Evolutionary conservation across 345 rosid genomes (phyloP), one percentile per base, ranked within the genome.

Genomic region (Lumnitzera littorea): DNA sequence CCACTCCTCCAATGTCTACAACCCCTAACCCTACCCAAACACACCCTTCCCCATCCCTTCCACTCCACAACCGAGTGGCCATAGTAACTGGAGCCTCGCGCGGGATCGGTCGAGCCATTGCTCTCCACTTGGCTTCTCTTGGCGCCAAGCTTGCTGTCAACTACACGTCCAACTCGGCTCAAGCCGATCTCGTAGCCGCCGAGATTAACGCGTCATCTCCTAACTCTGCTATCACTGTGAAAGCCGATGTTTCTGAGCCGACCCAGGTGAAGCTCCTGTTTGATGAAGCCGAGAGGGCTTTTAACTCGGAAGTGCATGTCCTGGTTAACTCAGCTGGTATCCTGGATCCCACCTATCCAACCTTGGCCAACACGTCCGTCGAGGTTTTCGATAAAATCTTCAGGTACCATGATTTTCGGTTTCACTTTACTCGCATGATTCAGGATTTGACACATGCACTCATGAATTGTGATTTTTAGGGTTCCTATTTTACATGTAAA

Each of bases 351-450:
- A 29, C 36, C 36, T 29, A 29, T 29, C 36, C 36, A 43, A 50
- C 77, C 63, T 17, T 78, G 1, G 75, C 78, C 20, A 29, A 75
- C 50, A 66, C 72, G 46, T 63, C 69, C 7, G 46, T 74, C 55
- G 68, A 78, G 58, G 76, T 68, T 20, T 78, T 74, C 31, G 82
- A 78, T 29, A 67, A 13, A 53, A 71, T 55, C 56, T 71, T 74
- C 61, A 63, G 74, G 76, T 71, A 60, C 23, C 24, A 13, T n/a
- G 15, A 8, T 3, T 11, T n/a, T 15, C 20, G 12, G 16, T 6
- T 12, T 17, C 54, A 13, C 51, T 13, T 3, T 2, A 15, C 14
- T 23, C 12, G n/a, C 15, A 29, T 20, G 15, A 2, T 12, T 15
- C 15, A 13, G 31, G 20, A 7, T 14, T 59, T 9, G 29, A 15